Conservation (phyloP, 768 basidiomycete genomes). For the Amanita rubescens region DNA sequence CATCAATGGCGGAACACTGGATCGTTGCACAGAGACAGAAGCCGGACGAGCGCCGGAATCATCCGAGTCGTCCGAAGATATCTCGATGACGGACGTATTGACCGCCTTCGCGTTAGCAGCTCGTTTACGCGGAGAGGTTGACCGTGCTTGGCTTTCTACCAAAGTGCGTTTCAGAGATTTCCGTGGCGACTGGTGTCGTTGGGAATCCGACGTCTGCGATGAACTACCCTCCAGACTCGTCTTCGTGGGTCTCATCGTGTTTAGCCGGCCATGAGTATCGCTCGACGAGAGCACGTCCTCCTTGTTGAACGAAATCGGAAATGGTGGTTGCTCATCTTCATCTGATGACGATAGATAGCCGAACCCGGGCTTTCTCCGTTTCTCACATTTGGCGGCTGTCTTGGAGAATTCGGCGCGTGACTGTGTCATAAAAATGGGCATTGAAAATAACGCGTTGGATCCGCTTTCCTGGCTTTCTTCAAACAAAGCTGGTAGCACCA, state of each 20-base stretch:
- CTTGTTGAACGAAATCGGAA: background rate
- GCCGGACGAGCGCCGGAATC: background rate
- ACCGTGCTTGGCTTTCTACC: background rate
- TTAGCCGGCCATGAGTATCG: background rate
- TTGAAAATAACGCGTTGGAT: background rate
- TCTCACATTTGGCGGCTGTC: background rate
- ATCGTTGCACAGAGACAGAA: background rate
- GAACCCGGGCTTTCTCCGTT: background rate
- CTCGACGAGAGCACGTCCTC: background rate
- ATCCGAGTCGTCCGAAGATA: constrained; percentile 5
- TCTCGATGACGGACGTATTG: constrained; percentile 3
- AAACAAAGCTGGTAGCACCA: background rate
- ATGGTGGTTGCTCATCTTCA: background rate
- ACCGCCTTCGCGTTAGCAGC: background rate
- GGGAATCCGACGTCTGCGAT: background rate
- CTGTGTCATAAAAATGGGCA: background rate
- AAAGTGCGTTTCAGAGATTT: background rate
- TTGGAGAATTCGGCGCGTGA: background rate
- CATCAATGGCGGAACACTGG: background rate
- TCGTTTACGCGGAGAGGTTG: background rate
- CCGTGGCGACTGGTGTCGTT: background rate
- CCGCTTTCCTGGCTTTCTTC: constrained; percentile 1
- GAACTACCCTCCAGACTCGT: background rate
- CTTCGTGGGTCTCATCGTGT: background rate
- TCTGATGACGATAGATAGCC: background rate